Evolutionary conservation across 2,329 filamentous ascomycete species (phyloP).

Genomic region (Colletotrichum salicis): DNA sequence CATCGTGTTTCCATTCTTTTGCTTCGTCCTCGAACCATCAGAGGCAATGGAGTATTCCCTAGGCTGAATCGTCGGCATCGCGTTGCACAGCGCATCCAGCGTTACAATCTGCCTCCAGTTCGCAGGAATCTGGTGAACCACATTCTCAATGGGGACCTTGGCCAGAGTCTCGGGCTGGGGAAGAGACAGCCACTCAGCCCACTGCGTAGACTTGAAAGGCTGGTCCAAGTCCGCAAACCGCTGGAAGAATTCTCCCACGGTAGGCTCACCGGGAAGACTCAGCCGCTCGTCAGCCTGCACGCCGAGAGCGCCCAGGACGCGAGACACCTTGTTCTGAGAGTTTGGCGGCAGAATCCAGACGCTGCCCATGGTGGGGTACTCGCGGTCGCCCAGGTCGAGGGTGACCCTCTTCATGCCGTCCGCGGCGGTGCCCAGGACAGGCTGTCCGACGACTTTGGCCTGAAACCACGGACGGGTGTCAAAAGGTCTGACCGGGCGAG

Average conservation of each 20-base stretch:
- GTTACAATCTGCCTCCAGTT: conserved; percentile 15
- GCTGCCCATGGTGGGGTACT: conserved; percentile 31
- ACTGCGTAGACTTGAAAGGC: conserved; percentile 19
- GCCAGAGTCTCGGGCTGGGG: conserved; percentile 2
- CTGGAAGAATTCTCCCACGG: conserved; percentile 19
- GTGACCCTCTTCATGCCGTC: conserved; percentile 32
- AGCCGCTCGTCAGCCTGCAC: conserved; percentile 9
- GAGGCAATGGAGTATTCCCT: conserved; percentile 32
- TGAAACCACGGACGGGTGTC: conserved; percentile 32
- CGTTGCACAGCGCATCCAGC: conserved; percentile 16
- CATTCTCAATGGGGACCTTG: conserved; percentile 25
- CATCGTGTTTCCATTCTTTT: conserved; percentile 8
- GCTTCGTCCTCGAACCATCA: conserved; percentile 13
- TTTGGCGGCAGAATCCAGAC: conserved; percentile 32
- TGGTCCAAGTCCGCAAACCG: conserved; percentile 22
- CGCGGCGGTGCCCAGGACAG: conserved; percentile 1
- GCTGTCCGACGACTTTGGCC: conserved; percentile 20
- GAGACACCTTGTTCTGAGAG: conserved; percentile 28
- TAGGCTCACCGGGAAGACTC: conserved; percentile 7
- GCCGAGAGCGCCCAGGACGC: conserved; percentile 17
- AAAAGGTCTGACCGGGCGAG: conserved; percentile 21
- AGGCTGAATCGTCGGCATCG: conserved; percentile 28
- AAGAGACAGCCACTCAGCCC: conserved; percentile 12
- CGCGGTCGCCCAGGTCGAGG: conserved; percentile 23
- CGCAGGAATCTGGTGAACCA: conserved; percentile 18